Base-by-base conservation (phyloP, 2,329 filamentous ascomycete species). In the Aspergillus sp. region DNA sequence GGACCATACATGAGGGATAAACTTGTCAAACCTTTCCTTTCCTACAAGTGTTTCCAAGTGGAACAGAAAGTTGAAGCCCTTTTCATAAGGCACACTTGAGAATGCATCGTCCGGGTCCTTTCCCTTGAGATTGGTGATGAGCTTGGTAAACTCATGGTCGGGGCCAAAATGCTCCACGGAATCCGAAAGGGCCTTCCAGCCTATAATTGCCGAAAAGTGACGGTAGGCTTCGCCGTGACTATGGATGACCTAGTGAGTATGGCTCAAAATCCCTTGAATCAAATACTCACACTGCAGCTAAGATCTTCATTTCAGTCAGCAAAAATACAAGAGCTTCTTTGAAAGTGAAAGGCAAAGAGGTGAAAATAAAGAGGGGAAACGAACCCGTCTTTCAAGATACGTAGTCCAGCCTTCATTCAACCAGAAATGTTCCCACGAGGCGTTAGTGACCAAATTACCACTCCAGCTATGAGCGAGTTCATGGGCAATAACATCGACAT, bases 81-180 rank as follows among this genome's bases (percentile, higher is more conserved):
- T 97, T 64, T 97, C 91, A 59, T 98, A 98, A 0, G 93, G 90
- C 30, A 97, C 76, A 27, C 82, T 86, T 54, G 87, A 94, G 71
- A 97, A 98, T 1, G 91, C 88, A 66, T 98, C 93, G 64, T 97
- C 93, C 0, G 93, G 93, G 57, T 97, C 91, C 53, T 93, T 85
- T 45, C 88, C 89, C 62, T 91, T 87, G 51, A 97, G 83, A 62
- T 88, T 83, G 47, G 90, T 79, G 53, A 95, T 82, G 42, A 98
- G 78, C 66, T 94, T 94, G 6, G 93, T 98, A 71, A 93, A 97
- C 56, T 91, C 86, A 62, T 95, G 90, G 52, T 94, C 86, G 40
- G 81, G 74, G 33, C 91, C 91, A 58, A 85, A 93, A 33, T 83
- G 77, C 30, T 85, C 76, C 31, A 97, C 82, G 5, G 88, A 81